A percentile compares a stretch with the other conserved stretches of the same genome.
Conservation (phyloP, 805 yeast species). For the Danielozyma ontarioensis region DNA sequence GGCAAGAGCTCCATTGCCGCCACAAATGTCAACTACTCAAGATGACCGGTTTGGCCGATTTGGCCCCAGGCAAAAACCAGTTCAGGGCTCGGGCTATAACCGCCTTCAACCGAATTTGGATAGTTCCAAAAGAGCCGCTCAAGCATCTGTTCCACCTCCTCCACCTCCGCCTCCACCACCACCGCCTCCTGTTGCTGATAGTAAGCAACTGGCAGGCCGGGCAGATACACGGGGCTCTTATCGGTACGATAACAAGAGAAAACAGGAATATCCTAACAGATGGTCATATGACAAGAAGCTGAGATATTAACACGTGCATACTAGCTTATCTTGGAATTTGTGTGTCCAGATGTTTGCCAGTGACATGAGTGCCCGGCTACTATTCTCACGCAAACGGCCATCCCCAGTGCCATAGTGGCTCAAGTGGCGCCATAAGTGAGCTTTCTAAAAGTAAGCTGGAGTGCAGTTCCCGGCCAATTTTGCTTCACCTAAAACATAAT, state of each 20-base stretch:
- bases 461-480: too few relatives aligned
- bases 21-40: conserved; percentile 5
- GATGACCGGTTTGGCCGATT: too few relatives aligned
- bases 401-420: too few relatives aligned
- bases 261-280: conserved; percentile 16
- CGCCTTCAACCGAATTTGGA: conserved; percentile 3
- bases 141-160: conserved; percentile 1
- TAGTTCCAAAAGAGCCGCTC: conserved; percentile 2
- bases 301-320: conserved; percentile 23
- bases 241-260: conserved; percentile 15
- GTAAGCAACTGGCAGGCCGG: neutral
- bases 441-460: too few relatives aligned
- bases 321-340: too few relatives aligned
- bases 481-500: too few relatives aligned
- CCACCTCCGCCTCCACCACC: conserved; percentile 3
- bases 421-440: too few relatives aligned
- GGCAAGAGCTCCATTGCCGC: conserved; percentile 7
- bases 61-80: too few relatives aligned
- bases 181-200: conserved; percentile 6
- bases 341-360: too few relatives aligned
- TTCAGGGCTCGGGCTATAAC: too few relatives aligned
- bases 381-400: too few relatives aligned
- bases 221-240: conserved; percentile 3
- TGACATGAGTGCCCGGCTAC: too few relatives aligned
- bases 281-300: conserved; percentile 25